These are phyloP conservation scores for Candida ficus DNA, from an alignment of 805 yeast genomes.

Conservation along the genomic window DNA sequence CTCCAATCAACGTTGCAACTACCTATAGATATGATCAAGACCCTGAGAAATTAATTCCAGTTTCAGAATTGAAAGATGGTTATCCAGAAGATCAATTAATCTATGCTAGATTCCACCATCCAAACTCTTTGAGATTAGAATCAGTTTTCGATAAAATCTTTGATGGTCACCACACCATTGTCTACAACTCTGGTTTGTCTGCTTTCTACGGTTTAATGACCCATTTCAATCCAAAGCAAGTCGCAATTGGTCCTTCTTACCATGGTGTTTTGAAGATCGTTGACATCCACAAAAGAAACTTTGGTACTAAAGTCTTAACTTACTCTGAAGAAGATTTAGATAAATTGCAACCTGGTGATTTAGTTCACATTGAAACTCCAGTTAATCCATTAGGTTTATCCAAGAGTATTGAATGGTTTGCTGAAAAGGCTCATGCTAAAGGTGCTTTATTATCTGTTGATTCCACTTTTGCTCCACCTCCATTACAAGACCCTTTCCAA, in stretches of 20 bases:
- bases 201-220: conserved; percentile 77
- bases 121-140: conserved; percentile 66
- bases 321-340: conserved; percentile 46
- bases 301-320: conserved; percentile 46
- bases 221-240: conserved; percentile 62
- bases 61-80: conserved; percentile 32
- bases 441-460: conserved; percentile 76
- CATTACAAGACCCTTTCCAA: conserved; percentile 72
- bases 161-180: conserved; percentile 53
- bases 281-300: conserved; percentile 53
- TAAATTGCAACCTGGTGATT: conserved; percentile 51
- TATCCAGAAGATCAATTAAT: conserved; percentile 34
- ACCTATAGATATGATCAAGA: conserved; percentile 65
- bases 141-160: conserved; percentile 54
- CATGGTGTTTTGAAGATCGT: conserved; percentile 80
- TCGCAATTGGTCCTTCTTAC: conserved; percentile 76
- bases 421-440: conserved; percentile 64
- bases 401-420: conserved; percentile 56
- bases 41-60: conserved; percentile 49
- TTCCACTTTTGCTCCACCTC: conserved; percentile 93
- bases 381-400: conserved; percentile 77
- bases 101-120: conserved; percentile 75
- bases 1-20: conserved; percentile 80
- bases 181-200: conserved; percentile 73
- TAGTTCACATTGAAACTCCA: conserved; percentile 83